A percentile compares a stretch with the other conserved stretches of the same genome.
phyloP scores from a whole-genome alignment of 352 stramenopile species.

The Blastocystis sp. region DNA sequence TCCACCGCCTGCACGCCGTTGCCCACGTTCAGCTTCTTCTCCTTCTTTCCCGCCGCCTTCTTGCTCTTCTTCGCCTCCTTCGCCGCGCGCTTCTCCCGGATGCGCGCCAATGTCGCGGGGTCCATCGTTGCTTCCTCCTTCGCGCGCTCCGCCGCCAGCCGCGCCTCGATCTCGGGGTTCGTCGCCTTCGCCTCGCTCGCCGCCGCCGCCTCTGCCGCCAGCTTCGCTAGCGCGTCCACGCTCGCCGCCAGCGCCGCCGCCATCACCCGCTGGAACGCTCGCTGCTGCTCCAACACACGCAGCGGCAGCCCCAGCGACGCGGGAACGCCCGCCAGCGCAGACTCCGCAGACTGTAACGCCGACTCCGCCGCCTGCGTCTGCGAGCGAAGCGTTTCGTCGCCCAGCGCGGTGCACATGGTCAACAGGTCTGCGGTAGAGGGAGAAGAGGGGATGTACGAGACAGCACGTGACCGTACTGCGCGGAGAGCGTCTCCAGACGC shows the following conservation, averaged over 20 bases:
- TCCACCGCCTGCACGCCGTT: not conserved
- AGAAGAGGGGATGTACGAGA: not conserved
- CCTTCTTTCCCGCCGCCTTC: slow-evolving; percentile 73
- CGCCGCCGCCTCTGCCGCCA: not conserved
- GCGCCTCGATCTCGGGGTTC: not conserved
- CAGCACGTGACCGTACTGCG: not conserved
- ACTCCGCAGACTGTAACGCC: not conserved
- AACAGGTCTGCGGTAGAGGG: not conserved
- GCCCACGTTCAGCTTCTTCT: slow-evolving; percentile 63
- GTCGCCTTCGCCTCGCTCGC: not conserved
- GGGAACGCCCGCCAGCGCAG: not conserved
- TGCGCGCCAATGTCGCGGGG: slow-evolving; percentile 14
- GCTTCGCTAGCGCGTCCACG: not conserved
- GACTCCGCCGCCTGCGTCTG: not conserved
- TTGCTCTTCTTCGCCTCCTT: slow-evolving; percentile 71
- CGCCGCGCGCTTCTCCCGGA: slow-evolving; percentile 45
- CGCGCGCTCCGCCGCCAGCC: slow-evolving; percentile 30
- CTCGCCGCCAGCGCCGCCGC: not conserved
- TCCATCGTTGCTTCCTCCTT: slow-evolving; percentile 51
- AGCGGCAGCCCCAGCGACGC: not conserved
- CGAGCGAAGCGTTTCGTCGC: no score
- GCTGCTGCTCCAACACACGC: not conserved
- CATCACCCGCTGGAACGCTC: not conserved
- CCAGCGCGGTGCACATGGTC: not conserved
- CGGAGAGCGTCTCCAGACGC: not conserved